Percentiles rank a stretch among this genome's conserved stretches.
Conservation (phyloP, 1,139 yeast species). For the Nematodospora anomalae region DNA sequence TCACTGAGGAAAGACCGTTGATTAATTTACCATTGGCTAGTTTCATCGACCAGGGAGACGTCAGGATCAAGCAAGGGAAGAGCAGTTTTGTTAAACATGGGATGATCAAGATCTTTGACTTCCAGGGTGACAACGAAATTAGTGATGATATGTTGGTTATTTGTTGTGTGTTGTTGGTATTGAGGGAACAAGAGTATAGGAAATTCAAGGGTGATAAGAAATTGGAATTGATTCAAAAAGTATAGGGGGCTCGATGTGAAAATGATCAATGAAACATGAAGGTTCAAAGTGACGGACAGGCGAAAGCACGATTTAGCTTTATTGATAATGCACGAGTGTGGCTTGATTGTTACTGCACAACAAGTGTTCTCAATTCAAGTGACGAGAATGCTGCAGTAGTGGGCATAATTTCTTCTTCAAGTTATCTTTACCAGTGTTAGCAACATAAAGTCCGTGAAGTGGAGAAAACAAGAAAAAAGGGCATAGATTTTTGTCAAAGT, state of each 20-base stretch:
- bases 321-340: too few species aligned
- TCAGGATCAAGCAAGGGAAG: constrained; percentile 17
- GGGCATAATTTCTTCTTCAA: too few species aligned
- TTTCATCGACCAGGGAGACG: constrained; percentile 30
- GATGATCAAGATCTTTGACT: constrained; percentile 30
- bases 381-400: too few species aligned
- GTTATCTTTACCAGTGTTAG: too few species aligned
- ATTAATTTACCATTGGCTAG: constrained; percentile 34
- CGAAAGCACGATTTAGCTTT: too few species aligned
- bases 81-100: constrained; percentile 30
- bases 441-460: too few species aligned
- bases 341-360: too few species aligned
- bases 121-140: constrained; percentile 12
- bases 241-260: too few species aligned
- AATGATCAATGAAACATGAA: constrained; percentile 25
- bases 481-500: too few species aligned
- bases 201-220: constrained; percentile 34
- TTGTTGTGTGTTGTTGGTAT: constrained; percentile 31
- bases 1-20: constrained; percentile 17
- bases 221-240: not conserved
- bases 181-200: constrained; percentile 40
- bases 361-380: too few species aligned
- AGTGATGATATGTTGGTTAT: constrained; percentile 28
- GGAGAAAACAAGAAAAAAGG: too few species aligned
- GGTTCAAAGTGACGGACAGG: too few species aligned